Evolutionary conservation across 2,329 filamentous ascomycete genomes (phyloP).

Genomic region (Bertia moriformis): DNA sequence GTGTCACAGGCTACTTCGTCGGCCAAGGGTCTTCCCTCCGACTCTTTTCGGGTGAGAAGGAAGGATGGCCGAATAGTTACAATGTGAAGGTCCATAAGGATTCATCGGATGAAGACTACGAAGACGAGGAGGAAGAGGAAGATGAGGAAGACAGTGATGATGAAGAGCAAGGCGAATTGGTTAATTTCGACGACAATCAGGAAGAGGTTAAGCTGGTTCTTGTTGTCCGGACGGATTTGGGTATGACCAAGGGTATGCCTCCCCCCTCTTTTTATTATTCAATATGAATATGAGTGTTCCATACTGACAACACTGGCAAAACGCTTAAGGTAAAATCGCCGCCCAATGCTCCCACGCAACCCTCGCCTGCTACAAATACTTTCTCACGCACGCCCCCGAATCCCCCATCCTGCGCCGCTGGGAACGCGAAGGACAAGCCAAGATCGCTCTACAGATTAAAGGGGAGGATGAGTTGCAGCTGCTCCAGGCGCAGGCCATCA

Average conservation of each 20-base stretch:
- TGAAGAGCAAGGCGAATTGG: conserved; percentile 5
- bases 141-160: conserved; percentile 8
- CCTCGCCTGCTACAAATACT: conserved; percentile 55
- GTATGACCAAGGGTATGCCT: conserved; percentile 39
- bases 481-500: conserved; percentile 46
- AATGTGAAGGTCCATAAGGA: neutral
- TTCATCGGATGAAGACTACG: conserved; percentile 5
- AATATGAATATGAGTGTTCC: neutral
- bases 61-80: neutral
- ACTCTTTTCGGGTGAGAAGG: neutral
- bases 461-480: conserved; percentile 44
- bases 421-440: conserved; percentile 48
- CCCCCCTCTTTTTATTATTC: neutral
- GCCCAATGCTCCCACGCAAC: conserved; percentile 55
- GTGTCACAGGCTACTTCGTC: conserved; percentile 10
- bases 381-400: conserved; percentile 25
- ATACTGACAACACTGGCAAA: neutral
- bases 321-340: conserved; percentile 41
- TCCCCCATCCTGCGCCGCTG: conserved; percentile 37
- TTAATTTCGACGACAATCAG: conserved; percentile 3
- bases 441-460: conserved; percentile 50
- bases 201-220: conserved; percentile 19
- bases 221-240: conserved; percentile 50
- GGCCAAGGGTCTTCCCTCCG: conserved; percentile 6
- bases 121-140: conserved; percentile 7